Percentiles rank a stretch among this genome's conserved stretches.
phyloP scores from a whole-genome alignment of 176 grass and related monocot genomes.

The Carex pumila region DNA sequence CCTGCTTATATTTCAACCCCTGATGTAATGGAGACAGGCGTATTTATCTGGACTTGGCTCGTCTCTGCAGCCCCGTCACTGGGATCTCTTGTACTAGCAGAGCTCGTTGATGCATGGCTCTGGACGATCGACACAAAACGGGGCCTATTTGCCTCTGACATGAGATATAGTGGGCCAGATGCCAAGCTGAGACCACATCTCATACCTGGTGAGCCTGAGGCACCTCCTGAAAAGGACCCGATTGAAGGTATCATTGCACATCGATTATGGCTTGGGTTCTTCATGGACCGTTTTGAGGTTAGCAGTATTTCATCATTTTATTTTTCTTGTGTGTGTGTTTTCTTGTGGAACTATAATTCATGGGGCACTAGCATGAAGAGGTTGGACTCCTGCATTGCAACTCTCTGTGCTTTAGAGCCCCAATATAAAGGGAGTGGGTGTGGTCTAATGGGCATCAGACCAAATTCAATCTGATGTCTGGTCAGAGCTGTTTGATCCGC shows the following conservation, averaged over 20 bases:
- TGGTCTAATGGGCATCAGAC: no score
- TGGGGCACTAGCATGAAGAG: not conserved
- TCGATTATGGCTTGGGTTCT: slow-evolving; percentile 96
- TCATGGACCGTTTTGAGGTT: slow-evolving; percentile 99
- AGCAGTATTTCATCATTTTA: slow-evolving; percentile 3
- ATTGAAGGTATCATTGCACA: slow-evolving; percentile 93
- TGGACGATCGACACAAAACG: slow-evolving; percentile 99
- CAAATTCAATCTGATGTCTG: no score
- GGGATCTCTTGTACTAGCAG: slow-evolving; percentile 83
- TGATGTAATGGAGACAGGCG: slow-evolving; percentile 95
- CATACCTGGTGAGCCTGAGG: slow-evolving; percentile 85
- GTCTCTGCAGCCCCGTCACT: slow-evolving; percentile 89
- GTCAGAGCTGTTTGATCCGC: no score
- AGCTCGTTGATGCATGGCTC: slow-evolving; percentile 98
- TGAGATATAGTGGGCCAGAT: slow-evolving; percentile 89
- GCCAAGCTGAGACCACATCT: slow-evolving; percentile 97
- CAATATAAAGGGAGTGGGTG: no score
- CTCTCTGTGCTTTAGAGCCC: not conserved
- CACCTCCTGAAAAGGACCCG: slow-evolving; percentile 77
- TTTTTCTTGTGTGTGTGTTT: slow-evolving; percentile 25
- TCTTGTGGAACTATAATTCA: not conserved
- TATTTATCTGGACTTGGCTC: slow-evolving; percentile 99
- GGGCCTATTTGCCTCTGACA: slow-evolving; percentile 93
- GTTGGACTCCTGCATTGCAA: not conserved
- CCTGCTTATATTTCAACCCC: slow-evolving; percentile 98